Evolutionary conservation across 768 basidiomycete species (phyloP), one percentile per base, ranked within the genome.

Genomic region (Mycena alexandri): DNA sequence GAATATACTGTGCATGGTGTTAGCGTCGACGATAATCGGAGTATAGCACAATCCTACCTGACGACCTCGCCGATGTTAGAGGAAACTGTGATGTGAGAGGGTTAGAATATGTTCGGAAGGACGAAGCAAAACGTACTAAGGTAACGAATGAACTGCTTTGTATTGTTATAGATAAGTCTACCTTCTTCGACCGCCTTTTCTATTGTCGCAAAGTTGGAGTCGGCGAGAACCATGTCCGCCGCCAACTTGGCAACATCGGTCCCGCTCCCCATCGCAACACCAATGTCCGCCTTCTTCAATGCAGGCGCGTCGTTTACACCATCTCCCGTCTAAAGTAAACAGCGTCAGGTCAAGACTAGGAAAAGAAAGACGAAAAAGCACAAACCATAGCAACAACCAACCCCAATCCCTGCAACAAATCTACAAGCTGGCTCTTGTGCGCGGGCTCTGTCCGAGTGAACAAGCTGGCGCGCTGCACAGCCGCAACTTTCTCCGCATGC

Each of bases 81-180:
- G 34, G 96, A 98, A 80, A 94, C 91, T 92, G 69, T 12, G 65
- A 42, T 92, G 69, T 12, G 65, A 42, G 11, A 41, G 46, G 12
- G 36, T 60, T 29, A 75, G 51, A 63, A 33, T 64, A 7, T 24
- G 52, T 53, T 11, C 13, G 44, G 54, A 41, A 22, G 50, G 47
- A 63, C 41, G 41, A 43, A 21, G 65, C 53, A 42, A 62, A 64
- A 86, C 92, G 44, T 74, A 94, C 92, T 99, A 76, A 99, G 91
- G 83, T 99, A 99, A 74, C 97, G 92, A 79, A 99, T 98, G 80
- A 99, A 99, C 78, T 99, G 97, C 82, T 99, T 99, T 50, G 96
- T 99, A 81, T 99, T 99, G 82, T 98, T 98, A 81, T 98, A 99
- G 75, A 99, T 99, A 64, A 97, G 85, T 79, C 97, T 85, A 73